Evolutionary conservation across 1,139 yeast species (phyloP).

Genomic region (Geotrichum restrictum): DNA sequence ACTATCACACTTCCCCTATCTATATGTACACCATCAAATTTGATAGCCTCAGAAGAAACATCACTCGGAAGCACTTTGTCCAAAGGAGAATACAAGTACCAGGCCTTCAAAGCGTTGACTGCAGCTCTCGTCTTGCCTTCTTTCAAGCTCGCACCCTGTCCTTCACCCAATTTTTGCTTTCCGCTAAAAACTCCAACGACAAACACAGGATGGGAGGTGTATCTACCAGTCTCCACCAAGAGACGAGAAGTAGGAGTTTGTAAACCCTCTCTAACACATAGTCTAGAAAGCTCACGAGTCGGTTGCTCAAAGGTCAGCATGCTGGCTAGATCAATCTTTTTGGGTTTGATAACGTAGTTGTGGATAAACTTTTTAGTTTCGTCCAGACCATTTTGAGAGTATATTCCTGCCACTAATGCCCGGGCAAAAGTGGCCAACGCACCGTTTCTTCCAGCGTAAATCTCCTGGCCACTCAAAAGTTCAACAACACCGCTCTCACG

Average conservation of each 20-base stretch:
- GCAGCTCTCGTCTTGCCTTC: constrained; percentile 94
- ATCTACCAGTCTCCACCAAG: constrained; percentile 90
- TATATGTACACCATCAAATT: constrained; percentile 37
- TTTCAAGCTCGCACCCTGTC: constrained; percentile 83
- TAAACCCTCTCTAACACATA: constrained; percentile 76
- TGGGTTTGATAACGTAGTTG: constrained; percentile 63
- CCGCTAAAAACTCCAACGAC: constrained; percentile 92
- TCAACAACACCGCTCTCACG: constrained; percentile 46
- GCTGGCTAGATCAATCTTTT: constrained; percentile 67
- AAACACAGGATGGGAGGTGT: constrained; percentile 75
- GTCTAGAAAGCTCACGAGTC: constrained; percentile 71
- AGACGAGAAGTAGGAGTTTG: constrained; percentile 75
- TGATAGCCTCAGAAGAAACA: constrained; percentile 35
- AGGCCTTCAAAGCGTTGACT: constrained; percentile 82
- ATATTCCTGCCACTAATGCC: constrained; percentile 45
- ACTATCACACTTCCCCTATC: constrained; percentile 47
- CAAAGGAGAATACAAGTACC: constrained; percentile 85
- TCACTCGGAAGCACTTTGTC: constrained; percentile 62
- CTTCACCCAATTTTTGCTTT: constrained; percentile 80
- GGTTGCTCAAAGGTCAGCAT: constrained; percentile 83
- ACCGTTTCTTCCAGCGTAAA: constrained; percentile 38
- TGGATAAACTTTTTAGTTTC: constrained; percentile 62
- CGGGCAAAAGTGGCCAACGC: constrained; percentile 51
- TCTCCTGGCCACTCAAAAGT: constrained; percentile 35
- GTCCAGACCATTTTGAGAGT: constrained; percentile 52